Conservation (phyloP, 2,329 filamentous ascomycete species). For the Leptographium wingfieldii region DNA sequence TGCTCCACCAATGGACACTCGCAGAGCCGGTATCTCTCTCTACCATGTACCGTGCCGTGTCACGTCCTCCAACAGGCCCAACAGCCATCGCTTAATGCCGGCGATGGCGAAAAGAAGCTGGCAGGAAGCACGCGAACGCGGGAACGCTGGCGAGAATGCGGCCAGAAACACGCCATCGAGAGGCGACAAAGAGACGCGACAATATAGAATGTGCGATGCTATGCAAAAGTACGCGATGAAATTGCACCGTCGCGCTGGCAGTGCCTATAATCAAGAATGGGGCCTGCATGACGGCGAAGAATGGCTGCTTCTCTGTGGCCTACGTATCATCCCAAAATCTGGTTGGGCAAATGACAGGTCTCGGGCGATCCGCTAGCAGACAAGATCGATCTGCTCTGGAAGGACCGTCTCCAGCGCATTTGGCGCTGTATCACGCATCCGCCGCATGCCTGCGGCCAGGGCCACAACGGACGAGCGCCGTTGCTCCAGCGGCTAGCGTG, state of each 20-base stretch:
- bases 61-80: no score
- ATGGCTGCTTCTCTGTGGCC: background rate
- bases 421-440: background rate
- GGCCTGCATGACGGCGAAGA: background rate
- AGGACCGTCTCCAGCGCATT: background rate
- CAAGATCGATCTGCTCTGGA: background rate
- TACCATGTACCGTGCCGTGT: no score
- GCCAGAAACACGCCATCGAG: background rate
- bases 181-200: background rate
- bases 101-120: no score
- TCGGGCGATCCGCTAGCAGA: background rate
- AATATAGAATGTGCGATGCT: background rate
- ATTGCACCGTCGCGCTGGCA: background rate
- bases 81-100: no score
- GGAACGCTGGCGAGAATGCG: background rate
- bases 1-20: no score
- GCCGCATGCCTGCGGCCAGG: background rate
- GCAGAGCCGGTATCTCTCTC: no score
- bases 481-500: background rate
- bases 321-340: background rate
- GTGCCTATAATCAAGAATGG: background rate
- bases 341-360: conserved; percentile 2
- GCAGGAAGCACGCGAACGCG: background rate
- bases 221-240: background rate
- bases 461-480: background rate